Percentiles rank a stretch among this genome's conserved stretches.
Evolutionary conservation across 345 rosid species (phyloP).

Genomic region (Eucalyptus erythrocorys): DNA sequence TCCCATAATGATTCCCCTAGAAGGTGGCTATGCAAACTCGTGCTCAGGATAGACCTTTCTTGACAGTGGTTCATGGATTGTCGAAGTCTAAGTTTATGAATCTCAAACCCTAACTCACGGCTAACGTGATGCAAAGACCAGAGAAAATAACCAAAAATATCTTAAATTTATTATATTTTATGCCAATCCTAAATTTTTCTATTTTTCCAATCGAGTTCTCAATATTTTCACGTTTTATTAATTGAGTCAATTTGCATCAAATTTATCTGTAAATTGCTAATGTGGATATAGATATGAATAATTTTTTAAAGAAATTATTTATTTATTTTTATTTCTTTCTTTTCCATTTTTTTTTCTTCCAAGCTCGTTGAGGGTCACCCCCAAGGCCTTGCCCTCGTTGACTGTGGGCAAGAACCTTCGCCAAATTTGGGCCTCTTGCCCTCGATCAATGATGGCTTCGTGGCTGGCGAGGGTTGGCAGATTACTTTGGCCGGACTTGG

Average conservation of each 20-base stretch:
- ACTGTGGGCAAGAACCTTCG: neutral
- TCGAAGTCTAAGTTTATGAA: neutral
- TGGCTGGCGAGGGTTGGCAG: rapidly evolving
- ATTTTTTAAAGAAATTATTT: too few relatives aligned
- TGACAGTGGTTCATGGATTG: neutral
- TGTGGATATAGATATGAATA: neutral
- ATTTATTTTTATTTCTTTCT: too few relatives aligned
- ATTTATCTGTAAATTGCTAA: neutral
- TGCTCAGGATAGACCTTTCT: neutral
- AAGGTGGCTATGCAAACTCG: neutral
- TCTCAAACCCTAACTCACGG: neutral
- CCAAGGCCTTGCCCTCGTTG: neutral
- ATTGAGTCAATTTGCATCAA: too few relatives aligned
- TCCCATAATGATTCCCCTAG: neutral
- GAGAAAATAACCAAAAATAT: neutral
- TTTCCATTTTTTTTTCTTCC: too few relatives aligned
- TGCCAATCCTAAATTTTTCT: too few relatives aligned
- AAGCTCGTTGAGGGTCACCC: neutral
- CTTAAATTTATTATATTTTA: too few relatives aligned
- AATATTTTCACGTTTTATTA: too few relatives aligned
- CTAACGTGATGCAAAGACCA: neutral
- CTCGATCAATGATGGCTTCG: neutral
- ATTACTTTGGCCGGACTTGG: rapidly evolving
- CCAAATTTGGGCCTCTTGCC: neutral
- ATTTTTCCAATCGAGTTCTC: too few relatives aligned